phyloP scores from a whole-genome alignment of 164 flowering plant species.

The Magnolia changhungtana region DNA sequence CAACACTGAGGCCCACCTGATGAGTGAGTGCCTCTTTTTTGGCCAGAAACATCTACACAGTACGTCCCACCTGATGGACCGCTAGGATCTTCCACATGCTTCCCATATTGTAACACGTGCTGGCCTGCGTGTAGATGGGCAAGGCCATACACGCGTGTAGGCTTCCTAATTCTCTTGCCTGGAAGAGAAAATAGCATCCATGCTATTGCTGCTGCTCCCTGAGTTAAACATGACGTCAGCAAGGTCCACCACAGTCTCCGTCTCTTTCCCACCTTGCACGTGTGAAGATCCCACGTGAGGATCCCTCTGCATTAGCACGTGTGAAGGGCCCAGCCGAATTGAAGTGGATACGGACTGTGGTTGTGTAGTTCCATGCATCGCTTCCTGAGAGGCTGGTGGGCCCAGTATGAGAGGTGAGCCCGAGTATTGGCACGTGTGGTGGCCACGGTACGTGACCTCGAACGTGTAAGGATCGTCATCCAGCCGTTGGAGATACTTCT shows the following conservation, averaged over 20 bases:
- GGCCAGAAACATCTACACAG: too few relatives aligned
- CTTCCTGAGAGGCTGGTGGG: background rate
- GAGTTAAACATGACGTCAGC: slow-evolving; percentile 71
- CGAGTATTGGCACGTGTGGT: slow-evolving; percentile 6
- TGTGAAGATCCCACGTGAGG: background rate
- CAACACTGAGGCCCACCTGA: too few relatives aligned
- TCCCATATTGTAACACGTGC: too few relatives aligned
- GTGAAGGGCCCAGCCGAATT: background rate
- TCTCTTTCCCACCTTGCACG: slow-evolving; percentile 15
- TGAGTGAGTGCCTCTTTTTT: too few relatives aligned
- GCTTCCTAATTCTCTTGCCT: background rate
- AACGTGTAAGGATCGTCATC: slow-evolving; percentile 60
- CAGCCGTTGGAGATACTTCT: slow-evolving; percentile 78
- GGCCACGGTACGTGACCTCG: slow-evolving; percentile 33
- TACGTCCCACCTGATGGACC: too few relatives aligned
- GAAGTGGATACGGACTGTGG: slow-evolving; percentile 1
- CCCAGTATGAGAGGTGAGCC: background rate
- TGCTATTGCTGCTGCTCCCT: slow-evolving; percentile 55
- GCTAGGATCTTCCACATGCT: too few relatives aligned
- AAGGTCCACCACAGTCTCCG: slow-evolving; percentile 42
- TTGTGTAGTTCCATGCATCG: background rate
- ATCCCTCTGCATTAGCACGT: background rate
- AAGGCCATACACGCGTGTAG: background rate
- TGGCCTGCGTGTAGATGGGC: too few relatives aligned
- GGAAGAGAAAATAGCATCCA: slow-evolving; percentile 64